Percentiles rank a stretch among this genome's conserved stretches.
Evolutionary conservation across 805 yeast species (phyloP).

Genomic region (Crinitomyces ghanaensis): DNA sequence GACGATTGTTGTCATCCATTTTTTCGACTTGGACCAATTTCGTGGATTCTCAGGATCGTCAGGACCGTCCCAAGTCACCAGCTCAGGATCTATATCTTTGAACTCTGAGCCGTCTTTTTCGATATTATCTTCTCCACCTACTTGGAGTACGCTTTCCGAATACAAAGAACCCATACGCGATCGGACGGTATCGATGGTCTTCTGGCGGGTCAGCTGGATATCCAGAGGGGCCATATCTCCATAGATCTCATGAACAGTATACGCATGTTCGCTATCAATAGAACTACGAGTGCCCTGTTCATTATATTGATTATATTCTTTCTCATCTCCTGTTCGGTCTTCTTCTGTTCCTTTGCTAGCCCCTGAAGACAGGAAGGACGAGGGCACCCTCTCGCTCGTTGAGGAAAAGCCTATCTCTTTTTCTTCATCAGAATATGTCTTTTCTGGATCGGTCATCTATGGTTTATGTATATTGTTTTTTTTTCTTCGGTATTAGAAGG

Average conservation of each 20-base stretch:
- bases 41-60: slow-evolving; percentile 54
- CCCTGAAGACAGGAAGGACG: too few species aligned
- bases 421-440: too few species aligned
- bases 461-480: too few species aligned
- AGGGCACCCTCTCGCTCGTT: too few species aligned
- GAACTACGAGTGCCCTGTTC: too few species aligned
- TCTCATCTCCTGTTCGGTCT: too few species aligned
- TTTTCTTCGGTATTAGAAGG: too few species aligned
- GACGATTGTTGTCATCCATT: slow-evolving; percentile 34
- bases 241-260: slow-evolving; percentile 28
- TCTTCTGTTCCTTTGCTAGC: too few species aligned
- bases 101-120: slow-evolving; percentile 42
- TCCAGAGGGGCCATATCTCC: slow-evolving; percentile 29
- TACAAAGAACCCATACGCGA: slow-evolving; percentile 24
- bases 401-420: too few species aligned
- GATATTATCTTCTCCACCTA: slow-evolving; percentile 19
- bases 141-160: slow-evolving; percentile 9
- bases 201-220: slow-evolving; percentile 32
- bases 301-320: too few species aligned
- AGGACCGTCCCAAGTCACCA: slow-evolving; percentile 56
- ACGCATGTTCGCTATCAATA: too few species aligned
- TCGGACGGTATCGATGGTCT: slow-evolving; percentile 34
- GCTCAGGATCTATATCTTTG: slow-evolving; percentile 46
- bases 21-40: slow-evolving; percentile 40
- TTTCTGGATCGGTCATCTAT: too few species aligned